phyloP scores from a whole-genome alignment of 2,329 filamentous ascomycete genomes.

The Epichloe uncinata region DNA sequence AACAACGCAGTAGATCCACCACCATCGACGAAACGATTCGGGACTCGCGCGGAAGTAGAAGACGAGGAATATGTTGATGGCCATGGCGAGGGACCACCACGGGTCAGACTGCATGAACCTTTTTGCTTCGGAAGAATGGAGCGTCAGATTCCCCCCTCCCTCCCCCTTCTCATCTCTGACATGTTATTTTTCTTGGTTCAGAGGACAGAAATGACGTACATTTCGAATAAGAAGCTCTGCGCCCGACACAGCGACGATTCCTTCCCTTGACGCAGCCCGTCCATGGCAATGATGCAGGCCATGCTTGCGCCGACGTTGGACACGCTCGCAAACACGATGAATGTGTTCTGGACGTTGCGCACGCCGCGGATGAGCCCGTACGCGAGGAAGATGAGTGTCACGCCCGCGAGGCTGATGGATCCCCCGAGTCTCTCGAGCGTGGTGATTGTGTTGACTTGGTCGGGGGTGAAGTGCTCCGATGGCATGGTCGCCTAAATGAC shows the following conservation, averaged over 20 bases:
- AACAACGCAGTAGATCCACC: constrained; percentile 55
- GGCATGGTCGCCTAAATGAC: no score
- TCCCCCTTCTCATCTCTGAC: no score
- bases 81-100: constrained; percentile 72
- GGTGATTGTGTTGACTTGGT: constrained; percentile 29
- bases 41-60: constrained; percentile 47
- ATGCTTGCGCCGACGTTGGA: constrained; percentile 45
- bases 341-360: constrained; percentile 46
- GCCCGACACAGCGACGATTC: constrained; percentile 46
- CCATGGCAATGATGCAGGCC: constrained; percentile 58
- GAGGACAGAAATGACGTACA: constrained; percentile 34
- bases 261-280: constrained; percentile 43
- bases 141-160: no score
- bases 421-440: constrained; percentile 42
- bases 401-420: constrained; percentile 36
- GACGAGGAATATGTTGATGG: constrained; percentile 63
- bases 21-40: constrained; percentile 57
- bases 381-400: constrained; percentile 38
- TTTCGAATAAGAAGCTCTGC: constrained; percentile 50
- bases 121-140: no score
- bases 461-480: constrained; percentile 16
- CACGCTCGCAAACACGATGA: constrained; percentile 47
- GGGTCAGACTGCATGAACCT: constrained; percentile 66
- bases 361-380: constrained; percentile 37
- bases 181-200: constrained; percentile 5